A percentile compares a stretch with the other conserved stretches of the same genome.
phyloP scores from a whole-genome alignment of 202 grass and related monocot genomes.

The Alloteropsis angusta region DNA sequence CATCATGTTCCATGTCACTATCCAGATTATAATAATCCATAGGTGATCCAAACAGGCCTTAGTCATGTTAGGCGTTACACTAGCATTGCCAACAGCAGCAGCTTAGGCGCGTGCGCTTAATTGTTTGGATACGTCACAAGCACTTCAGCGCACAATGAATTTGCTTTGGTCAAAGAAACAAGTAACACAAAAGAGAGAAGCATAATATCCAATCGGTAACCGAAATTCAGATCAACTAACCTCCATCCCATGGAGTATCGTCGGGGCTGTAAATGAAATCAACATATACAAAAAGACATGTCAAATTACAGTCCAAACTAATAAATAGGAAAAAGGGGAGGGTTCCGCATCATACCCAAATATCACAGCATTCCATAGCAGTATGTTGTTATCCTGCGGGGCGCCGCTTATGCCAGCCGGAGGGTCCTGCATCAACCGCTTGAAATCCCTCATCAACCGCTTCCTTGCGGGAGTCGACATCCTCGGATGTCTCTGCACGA shows the following conservation, averaged over 20 bases:
- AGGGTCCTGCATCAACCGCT: slow-evolving; percentile 82
- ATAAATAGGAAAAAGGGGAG: background rate
- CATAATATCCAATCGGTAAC: background rate
- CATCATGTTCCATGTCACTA: background rate
- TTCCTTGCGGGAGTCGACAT: slow-evolving; percentile 86
- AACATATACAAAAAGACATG: slow-evolving; percentile 17
- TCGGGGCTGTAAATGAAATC: slow-evolving; percentile 57
- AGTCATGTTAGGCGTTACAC: background rate
- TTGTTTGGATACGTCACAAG: background rate
- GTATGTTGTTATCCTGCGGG: slow-evolving; percentile 79
- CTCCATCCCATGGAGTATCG: slow-evolving; percentile 92
- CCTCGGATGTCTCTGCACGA: slow-evolving; percentile 14
- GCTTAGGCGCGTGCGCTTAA: background rate
- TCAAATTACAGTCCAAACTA: background rate
- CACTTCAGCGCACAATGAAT: background rate
- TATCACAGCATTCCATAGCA: slow-evolving; percentile 85
- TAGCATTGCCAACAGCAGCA: background rate
- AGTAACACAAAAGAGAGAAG: background rate
- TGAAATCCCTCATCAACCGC: slow-evolving; percentile 89
- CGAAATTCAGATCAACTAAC: slow-evolving; percentile 26
- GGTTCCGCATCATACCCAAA: slow-evolving; percentile 44
- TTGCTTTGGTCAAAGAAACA: background rate
- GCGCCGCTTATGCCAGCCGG: slow-evolving; percentile 79
- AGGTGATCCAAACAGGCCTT: background rate
- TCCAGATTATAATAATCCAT: too few species aligned